A percentile compares a stretch with the other conserved stretches of the same genome.
Evolutionary conservation across 2,329 filamentous ascomycete species (phyloP).

Genomic region (Aspergillus persii): DNA sequence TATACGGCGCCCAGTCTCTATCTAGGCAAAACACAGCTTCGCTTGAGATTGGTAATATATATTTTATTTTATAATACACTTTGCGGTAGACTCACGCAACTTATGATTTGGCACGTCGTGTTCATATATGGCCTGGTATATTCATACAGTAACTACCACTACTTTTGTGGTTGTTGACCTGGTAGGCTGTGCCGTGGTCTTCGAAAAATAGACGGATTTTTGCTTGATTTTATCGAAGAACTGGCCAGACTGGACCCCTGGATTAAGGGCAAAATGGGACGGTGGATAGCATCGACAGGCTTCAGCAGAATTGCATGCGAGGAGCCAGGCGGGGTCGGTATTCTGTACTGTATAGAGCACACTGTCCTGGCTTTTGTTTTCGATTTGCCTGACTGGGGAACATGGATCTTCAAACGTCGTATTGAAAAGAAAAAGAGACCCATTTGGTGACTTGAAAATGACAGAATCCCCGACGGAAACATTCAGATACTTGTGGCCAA

Average conservation of each 20-base stretch:
- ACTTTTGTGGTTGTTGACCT: background rate
- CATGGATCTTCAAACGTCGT: background rate
- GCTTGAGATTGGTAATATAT: too few relatives aligned
- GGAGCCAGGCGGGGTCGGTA: background rate
- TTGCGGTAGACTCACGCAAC: too few relatives aligned
- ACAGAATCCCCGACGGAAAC: background rate
- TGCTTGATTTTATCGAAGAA: background rate
- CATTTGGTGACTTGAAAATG: background rate
- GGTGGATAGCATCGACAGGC: background rate
- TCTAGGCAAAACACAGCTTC: too few relatives aligned
- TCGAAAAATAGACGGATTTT: background rate
- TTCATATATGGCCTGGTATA: too few relatives aligned
- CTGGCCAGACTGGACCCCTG: background rate
- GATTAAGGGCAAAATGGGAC: background rate
- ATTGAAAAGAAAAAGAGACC: background rate
- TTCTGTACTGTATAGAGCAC: background rate
- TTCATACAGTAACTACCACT: background rate
- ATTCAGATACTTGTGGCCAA: background rate
- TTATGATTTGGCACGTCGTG: too few relatives aligned
- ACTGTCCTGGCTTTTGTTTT: background rate
- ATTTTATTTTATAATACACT: too few relatives aligned
- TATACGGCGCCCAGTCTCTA: too few relatives aligned
- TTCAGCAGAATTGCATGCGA: background rate
- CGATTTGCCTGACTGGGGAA: background rate
- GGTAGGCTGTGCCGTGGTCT: background rate